Evolutionary conservation across 2,329 filamentous ascomycete species (phyloP).

Genomic region (Aspergillus sp.): DNA sequence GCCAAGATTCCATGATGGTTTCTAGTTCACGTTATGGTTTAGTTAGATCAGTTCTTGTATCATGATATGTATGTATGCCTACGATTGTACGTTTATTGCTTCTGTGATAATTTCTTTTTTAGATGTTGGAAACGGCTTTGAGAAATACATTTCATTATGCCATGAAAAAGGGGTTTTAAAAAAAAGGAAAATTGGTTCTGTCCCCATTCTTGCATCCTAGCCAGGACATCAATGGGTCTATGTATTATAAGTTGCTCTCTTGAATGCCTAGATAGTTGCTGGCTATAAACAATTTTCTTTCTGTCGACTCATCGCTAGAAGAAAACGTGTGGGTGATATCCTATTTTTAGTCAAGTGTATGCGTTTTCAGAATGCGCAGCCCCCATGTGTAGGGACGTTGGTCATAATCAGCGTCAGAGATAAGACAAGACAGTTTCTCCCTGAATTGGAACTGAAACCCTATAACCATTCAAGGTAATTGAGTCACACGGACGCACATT

Average conservation of each 20-base stretch:
- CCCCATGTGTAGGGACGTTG: neutral
- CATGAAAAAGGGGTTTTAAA: neutral
- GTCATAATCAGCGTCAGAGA: conserved; percentile 8
- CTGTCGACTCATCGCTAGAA: conserved; percentile 15
- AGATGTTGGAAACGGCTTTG: neutral
- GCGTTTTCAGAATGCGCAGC: conserved; percentile 1
- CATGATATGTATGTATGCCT: neutral
- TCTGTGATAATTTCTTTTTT: neutral
- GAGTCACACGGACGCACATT: conserved; percentile 11
- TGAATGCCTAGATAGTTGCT: conserved; percentile 1
- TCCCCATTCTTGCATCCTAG: neutral
- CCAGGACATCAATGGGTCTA: neutral
- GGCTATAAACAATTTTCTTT: conserved; percentile 15
- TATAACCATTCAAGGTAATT: neutral
- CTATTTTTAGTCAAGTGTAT: conserved; percentile 8
- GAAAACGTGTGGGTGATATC: conserved; percentile 8
- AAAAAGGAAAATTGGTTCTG: neutral
- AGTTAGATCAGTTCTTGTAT: neutral
- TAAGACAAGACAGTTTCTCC: neutral
- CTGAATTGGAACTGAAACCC: neutral
- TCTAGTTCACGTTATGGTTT: neutral
- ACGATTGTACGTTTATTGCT: conserved; percentile 6
- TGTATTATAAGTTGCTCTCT: conserved; percentile 1
- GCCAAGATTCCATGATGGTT: neutral
- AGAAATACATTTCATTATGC: neutral